Conservation (phyloP, 2,329 filamentous ascomycete genomes). For the Coleophoma eucalyptorum region DNA sequence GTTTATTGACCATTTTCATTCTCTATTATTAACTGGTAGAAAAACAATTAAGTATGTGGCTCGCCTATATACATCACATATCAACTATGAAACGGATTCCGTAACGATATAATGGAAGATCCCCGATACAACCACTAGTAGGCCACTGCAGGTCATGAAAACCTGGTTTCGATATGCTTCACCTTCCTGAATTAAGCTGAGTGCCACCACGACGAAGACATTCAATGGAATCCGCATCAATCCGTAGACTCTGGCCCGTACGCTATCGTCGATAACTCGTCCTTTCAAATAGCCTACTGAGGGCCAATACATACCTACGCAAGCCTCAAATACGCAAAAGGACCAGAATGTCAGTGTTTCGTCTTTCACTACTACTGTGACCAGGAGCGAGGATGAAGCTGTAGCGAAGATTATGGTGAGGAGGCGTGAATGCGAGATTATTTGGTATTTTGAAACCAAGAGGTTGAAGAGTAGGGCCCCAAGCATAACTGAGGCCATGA, state of each 20-base stretch:
- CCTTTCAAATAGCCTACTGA: conserved; percentile 52
- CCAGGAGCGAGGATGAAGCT: conserved; percentile 33
- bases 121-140: conserved; percentile 19
- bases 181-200: conserved; percentile 42
- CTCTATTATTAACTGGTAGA: no score
- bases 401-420: conserved; percentile 36
- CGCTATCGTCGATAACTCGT: conserved; percentile 47
- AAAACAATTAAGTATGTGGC: no score
- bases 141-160: conserved; percentile 25
- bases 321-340: conserved; percentile 54
- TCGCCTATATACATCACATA: no score
- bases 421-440: conserved; percentile 25
- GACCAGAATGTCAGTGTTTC: conserved; percentile 47
- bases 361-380: conserved; percentile 36
- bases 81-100: no score
- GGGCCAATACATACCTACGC: conserved; percentile 55
- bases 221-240: conserved; percentile 56
- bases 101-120: conserved; percentile 18
- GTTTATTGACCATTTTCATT: no score
- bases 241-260: conserved; percentile 51
- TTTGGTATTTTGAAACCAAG: conserved; percentile 19
- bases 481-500: conserved; percentile 57
- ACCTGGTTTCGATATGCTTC: conserved; percentile 25
- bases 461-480: conserved; percentile 50
- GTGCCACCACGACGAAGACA: conserved; percentile 47